Evolutionary conservation across 441 rosid genomes (phyloP).

Genomic region (Jatropha podagrica): DNA sequence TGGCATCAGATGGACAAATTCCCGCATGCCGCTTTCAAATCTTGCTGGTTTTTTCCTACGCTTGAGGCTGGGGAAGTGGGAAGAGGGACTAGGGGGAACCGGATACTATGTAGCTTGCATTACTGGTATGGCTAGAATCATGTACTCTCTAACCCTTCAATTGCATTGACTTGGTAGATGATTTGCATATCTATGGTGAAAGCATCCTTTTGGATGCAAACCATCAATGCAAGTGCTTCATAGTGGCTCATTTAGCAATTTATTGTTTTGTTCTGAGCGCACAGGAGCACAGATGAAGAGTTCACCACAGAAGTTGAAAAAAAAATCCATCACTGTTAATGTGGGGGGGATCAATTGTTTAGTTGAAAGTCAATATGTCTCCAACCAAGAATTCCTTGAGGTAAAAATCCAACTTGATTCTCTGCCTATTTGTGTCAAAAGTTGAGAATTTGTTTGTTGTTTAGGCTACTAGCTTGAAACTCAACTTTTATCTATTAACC

Average conservation of each 20-base stretch:
- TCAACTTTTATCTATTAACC: too few relatives aligned
- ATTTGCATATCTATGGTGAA: neutral
- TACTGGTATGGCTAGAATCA: slow-evolving; percentile 44
- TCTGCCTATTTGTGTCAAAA: neutral
- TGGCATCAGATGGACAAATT: slow-evolving; percentile 60
- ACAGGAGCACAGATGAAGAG: slow-evolving; percentile 41
- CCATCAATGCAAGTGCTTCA: neutral
- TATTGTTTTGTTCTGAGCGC: slow-evolving; percentile 5
- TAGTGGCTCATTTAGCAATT: neutral
- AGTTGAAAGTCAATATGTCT: slow-evolving; percentile 72
- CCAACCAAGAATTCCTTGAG: slow-evolving; percentile 84
- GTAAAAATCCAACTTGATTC: slow-evolving; percentile 34
- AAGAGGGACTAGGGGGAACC: slow-evolving; percentile 68
- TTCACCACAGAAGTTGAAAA: slow-evolving; percentile 28
- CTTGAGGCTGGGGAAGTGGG: slow-evolving; percentile 80
- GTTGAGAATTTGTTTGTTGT: too few relatives aligned
- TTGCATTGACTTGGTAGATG: neutral
- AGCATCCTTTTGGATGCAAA: neutral
- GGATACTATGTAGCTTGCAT: slow-evolving; percentile 78
- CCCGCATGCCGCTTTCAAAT: slow-evolving; percentile 39
- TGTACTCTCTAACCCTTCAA: neutral
- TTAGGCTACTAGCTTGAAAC: too few relatives aligned
- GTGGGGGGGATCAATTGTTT: slow-evolving; percentile 59
- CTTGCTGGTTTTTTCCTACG: slow-evolving; percentile 84
- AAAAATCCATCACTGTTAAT: slow-evolving; percentile 46